A percentile compares a stretch with the other conserved stretches of the same genome.
Conservation (phyloP, 202 grass and related monocot species). For the Hordeum pubiflorum region DNA sequence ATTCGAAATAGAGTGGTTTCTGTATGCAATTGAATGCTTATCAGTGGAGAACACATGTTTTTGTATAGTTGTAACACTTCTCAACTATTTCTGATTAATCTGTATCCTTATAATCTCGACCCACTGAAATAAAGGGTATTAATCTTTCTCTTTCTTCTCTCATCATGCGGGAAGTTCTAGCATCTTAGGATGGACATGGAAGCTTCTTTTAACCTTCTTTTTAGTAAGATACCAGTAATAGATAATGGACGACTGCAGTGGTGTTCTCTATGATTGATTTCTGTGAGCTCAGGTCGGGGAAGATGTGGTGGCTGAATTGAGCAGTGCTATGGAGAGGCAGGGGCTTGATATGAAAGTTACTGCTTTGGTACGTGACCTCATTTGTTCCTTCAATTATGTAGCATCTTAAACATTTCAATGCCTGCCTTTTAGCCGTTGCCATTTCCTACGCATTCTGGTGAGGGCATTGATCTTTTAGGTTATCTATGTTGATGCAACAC, state of each 20-base stretch:
- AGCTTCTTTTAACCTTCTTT: not conserved
- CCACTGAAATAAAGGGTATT: not conserved
- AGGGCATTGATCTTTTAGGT: not conserved
- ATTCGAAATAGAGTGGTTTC: not conserved
- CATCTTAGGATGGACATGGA: not conserved
- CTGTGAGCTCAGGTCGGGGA: constrained; percentile 62
- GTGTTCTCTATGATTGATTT: constrained; percentile 18
- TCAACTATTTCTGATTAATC: not conserved
- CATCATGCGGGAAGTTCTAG: not conserved
- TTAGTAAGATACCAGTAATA: not conserved
- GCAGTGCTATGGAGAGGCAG: constrained; percentile 73
- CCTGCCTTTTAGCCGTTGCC: not conserved
- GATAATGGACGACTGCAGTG: not conserved
- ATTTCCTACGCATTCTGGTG: not conserved
- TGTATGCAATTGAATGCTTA: not conserved
- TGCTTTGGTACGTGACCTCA: constrained; percentile 53
- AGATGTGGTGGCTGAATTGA: constrained; percentile 88
- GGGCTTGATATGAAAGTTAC: constrained; percentile 91
- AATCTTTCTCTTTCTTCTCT: not conserved
- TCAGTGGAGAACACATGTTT: not conserved
- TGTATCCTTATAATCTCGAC: not conserved
- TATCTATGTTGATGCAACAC: not conserved
- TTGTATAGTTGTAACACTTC: not conserved
- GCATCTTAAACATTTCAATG: not conserved
- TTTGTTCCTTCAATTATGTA: not conserved